Conservation (phyloP, 495 filamentous ascomycete species). For the Hapsidospora chrysogenum region DNA sequence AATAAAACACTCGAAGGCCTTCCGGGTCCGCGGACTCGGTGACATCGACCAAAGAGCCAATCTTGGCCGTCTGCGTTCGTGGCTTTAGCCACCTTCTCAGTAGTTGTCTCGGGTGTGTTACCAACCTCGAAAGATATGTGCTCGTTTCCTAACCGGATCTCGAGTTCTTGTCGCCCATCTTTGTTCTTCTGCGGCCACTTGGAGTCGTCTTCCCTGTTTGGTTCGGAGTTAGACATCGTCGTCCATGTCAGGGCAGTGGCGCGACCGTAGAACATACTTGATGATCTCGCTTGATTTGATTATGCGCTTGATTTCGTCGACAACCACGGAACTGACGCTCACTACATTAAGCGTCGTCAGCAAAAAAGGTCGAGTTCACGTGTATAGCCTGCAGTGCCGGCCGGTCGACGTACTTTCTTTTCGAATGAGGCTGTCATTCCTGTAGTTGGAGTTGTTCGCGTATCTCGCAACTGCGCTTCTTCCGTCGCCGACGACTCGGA, state of each 20-base stretch:
- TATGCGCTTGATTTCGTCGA: conserved; percentile 90
- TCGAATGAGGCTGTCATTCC: conserved; percentile 94
- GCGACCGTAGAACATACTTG: conserved; percentile 61
- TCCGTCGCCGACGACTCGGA: conserved; percentile 86
- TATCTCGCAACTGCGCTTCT: conserved; percentile 88
- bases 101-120: background rate
- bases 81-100: conserved; percentile 8
- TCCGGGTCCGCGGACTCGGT: conserved; percentile 93
- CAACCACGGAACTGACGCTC: conserved; percentile 87
- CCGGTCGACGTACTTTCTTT: conserved; percentile 80
- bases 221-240: too few relatives aligned
- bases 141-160: conserved; percentile 86
- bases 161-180: conserved; percentile 91
- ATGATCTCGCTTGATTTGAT: conserved; percentile 97
- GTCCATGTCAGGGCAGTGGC: too few relatives aligned
- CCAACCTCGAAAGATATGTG: conserved; percentile 94
- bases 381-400: background rate
- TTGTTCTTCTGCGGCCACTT: conserved; percentile 99
- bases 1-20: conserved; percentile 97
- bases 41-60: conserved; percentile 92
- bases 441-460: conserved; percentile 99
- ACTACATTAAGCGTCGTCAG: conserved; percentile 34
- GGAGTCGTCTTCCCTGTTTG: conserved; percentile 96
- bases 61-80: conserved; percentile 73
- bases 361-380: background rate